Base-by-base conservation (phyloP, 768 basidiomycete species). In the Boletus barrowsii region DNA sequence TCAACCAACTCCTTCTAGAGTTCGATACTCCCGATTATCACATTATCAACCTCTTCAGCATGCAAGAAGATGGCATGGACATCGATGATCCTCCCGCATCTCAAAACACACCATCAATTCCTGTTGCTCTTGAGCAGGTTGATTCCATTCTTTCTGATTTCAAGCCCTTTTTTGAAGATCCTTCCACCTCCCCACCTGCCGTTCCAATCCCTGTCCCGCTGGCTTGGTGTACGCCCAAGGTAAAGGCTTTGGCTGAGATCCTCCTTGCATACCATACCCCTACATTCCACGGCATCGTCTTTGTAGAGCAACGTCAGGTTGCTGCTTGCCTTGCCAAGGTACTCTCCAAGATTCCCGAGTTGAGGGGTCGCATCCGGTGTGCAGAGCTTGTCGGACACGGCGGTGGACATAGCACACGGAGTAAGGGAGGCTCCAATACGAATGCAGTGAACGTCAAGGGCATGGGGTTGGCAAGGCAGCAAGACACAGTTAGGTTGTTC, bases 221-320 rank as follows among this genome's bases (percentile, higher is more conserved):
- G n/a, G 71, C 76, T 22, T 89, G 88, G 84, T 84, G 83, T 60
- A 82, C 87, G 9, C 88, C 87, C 3, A 92, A 94, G 68, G 69
- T 95, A 42, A 74, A 74, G 44, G 74, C 72, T 4, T 79, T 95
- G 35, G 75, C 86, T 15, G 79, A 84, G 18, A 72, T 87, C 44
- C 76, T 95, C 24, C 70, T 81, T 32, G 74, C 74, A 33, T 77
- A 84, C 62, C 71, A 80, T 47, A 78, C 78, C 13, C 61, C 68
- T 3, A 69, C 77, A 14, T 91, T 93, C 63, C 91, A 93, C 62
- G 83, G 83, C 18, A 94, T 95, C 57, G 77, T 95, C 42, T 96
- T 96, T 66, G 91, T 92, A 17, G 84, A 92, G 56, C 90, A 92
- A 64, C 81, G 93, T 10, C 90, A 93, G 59, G 78, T 88, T 15